Base-by-base conservation (phyloP, 768 basidiomycete genomes). In the Naematelia encephala region DNA sequence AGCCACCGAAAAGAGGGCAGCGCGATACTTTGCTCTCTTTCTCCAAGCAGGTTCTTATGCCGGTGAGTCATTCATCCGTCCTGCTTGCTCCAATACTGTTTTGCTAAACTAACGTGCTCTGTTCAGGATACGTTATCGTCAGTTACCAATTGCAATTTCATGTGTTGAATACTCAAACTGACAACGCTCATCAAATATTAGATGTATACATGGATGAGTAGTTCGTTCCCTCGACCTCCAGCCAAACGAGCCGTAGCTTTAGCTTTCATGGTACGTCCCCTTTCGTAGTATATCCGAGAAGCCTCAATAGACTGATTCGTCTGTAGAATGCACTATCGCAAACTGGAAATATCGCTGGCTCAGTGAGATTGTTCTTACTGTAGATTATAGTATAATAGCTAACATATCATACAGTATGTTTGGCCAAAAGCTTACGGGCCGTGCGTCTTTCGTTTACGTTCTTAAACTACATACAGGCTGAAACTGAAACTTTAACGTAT, bases 231-330 rank as follows among this genome's bases (percentile, higher is more conserved):
- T 29, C 84, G 84, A n/a, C 85, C 90, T 30, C 82, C 89, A 3
- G 84, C 86, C 21, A 92, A 92, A 76, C 86, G 90, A 4, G 88
- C 90, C 1, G 86, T 91, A n/a, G 86, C 44, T 13, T 53, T 67
- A 14, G 61, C 66, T 0, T 57, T 61, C 45, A 67, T 67, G 64
- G 61, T 62, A 27, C 52, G 61, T 56, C n/a, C 2, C 23, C 16
- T 21, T n/a, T 4, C 54, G 27, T 21, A 19, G 19, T 12, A 16
- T 13, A 23, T 14, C 13, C 28, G 4, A 44, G n/a, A 51, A 23
- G 19, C 8, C 28, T 23, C 13, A 11, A 25, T 1, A n/a, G 1
- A 30, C 56, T 53, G 51, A 58, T 28, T 11, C 21, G 21, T 29
- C 23, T 48, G 8, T 27, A 66, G 62, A 63, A 63, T 42, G 66